phyloP scores from a whole-genome alignment of 2,329 filamentous ascomycete genomes.

The Stachybotrys echinatus region DNA sequence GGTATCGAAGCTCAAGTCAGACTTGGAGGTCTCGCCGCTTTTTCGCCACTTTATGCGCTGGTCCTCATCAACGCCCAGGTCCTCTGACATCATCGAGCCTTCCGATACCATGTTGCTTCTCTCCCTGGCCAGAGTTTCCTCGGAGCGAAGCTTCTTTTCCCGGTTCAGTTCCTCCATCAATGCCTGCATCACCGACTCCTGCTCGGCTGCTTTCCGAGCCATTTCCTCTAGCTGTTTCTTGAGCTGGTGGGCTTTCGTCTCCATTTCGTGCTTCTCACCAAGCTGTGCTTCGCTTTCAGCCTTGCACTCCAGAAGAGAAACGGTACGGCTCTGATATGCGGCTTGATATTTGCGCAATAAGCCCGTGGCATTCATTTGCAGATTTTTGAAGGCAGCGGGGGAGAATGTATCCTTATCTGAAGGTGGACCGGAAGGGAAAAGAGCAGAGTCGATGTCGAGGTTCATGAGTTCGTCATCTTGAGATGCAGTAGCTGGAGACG shows the following conservation, averaged over 20 bases:
- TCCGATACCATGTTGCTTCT: slow-evolving; percentile 23
- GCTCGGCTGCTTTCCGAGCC: slow-evolving; percentile 45
- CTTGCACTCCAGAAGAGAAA: slow-evolving; percentile 43
- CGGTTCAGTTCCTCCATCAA: slow-evolving; percentile 45
- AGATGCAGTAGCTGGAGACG: slow-evolving; percentile 15
- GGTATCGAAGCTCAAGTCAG: slow-evolving; percentile 40
- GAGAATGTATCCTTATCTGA: slow-evolving; percentile 47
- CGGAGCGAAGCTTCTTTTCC: slow-evolving; percentile 42
- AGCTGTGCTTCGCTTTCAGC: slow-evolving; percentile 47
- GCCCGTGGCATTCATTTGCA: slow-evolving; percentile 52
- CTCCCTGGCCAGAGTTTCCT: slow-evolving; percentile 28
- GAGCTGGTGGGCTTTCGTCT: slow-evolving; percentile 46
- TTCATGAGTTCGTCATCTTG: slow-evolving; percentile 49
- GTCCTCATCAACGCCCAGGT: slow-evolving; percentile 50
- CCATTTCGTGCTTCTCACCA: slow-evolving; percentile 53
- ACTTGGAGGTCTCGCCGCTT: slow-evolving; percentile 37
- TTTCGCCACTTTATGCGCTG: slow-evolving; percentile 35
- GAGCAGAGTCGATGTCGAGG: slow-evolving; percentile 48
- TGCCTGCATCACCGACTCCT: slow-evolving; percentile 44
- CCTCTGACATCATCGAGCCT: slow-evolving; percentile 43
- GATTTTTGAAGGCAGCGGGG: slow-evolving; percentile 54
- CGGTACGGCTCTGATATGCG: slow-evolving; percentile 50
- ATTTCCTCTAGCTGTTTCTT: slow-evolving; percentile 57
- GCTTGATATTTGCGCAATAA: slow-evolving; percentile 51
- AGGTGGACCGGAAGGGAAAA: slow-evolving; percentile 43